Evolutionary conservation across 2,329 filamentous ascomycete species (phyloP).

Genomic region (Hyphodiscus sp.): DNA sequence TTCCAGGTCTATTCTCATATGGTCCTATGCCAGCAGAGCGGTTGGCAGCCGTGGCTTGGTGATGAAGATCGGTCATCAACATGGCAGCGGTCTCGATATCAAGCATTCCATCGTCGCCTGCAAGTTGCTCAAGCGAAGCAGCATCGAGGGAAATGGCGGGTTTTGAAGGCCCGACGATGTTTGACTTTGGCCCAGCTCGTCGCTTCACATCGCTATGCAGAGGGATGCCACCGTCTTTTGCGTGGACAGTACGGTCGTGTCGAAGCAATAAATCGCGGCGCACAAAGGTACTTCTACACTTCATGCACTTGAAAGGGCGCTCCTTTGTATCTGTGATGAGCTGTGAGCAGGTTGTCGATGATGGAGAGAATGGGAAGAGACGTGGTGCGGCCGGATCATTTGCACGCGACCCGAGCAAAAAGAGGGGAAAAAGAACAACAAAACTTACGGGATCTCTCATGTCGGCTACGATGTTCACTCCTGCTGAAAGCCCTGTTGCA

Average conservation of each 20-base stretch:
- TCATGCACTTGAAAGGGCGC: constrained; percentile 96
- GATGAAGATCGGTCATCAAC: constrained; percentile 96
- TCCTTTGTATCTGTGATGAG: constrained; percentile 81
- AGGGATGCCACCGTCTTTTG: constrained; percentile 92
- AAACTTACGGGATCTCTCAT: constrained; percentile 95
- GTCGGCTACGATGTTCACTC: constrained; percentile 92
- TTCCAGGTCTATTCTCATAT: constrained; percentile 52
- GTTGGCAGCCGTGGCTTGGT: constrained; percentile 80
- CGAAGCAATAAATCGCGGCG: constrained; percentile 92
- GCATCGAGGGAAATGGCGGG: constrained; percentile 75
- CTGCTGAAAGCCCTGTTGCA: constrained; percentile 96
- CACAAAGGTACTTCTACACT: constrained; percentile 97
- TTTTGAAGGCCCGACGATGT: constrained; percentile 63
- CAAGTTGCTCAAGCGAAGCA: constrained; percentile 83
- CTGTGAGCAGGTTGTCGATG: constrained; percentile 4
- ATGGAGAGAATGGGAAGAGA: not conserved
- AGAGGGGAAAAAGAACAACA: constrained; percentile 14
- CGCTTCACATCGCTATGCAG: constrained; percentile 93
- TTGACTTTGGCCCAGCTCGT: constrained; percentile 63
- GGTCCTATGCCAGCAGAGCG: constrained; percentile 45
- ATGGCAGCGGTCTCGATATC: constrained; percentile 97
- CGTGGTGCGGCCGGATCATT: constrained; percentile 1
- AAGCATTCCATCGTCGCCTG: constrained; percentile 82
- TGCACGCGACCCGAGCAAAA: constrained; percentile 13
- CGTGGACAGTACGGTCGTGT: constrained; percentile 97